Conservation (phyloP, 2,329 filamentous ascomycete genomes). For the Paramyrothecium sp. region DNA sequence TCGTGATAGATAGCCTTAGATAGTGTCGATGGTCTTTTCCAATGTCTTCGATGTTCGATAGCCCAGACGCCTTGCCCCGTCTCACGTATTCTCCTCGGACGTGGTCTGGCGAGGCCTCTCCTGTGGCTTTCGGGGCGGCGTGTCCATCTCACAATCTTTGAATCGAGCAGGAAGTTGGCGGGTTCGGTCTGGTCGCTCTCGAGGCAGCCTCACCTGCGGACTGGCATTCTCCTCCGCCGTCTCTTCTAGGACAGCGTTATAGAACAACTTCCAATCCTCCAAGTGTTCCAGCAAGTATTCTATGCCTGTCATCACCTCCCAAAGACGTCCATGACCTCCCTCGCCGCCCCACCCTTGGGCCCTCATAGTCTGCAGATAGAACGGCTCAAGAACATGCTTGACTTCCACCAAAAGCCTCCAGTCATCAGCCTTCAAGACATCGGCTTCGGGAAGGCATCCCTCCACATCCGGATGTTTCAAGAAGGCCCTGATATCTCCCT, state of each 20-base stretch:
- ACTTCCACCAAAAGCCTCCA: conserved; percentile 6
- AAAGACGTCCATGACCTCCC: conserved; percentile 4
- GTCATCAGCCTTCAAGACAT: conserved; percentile 4
- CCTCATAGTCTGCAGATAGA: conserved; percentile 6
- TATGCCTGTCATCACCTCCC: conserved; percentile 8
- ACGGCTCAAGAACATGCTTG: conserved; percentile 2
- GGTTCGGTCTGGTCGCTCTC: no score
- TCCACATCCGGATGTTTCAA: conserved; percentile 3
- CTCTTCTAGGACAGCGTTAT: neutral
- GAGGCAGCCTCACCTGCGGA: neutral
- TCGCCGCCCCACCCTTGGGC: conserved; percentile 6
- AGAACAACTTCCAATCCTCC: conserved; percentile 7
- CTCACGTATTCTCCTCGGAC: neutral
- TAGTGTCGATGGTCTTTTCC: neutral
- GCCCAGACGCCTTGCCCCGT: neutral
- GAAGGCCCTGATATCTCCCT: conserved; percentile 6
- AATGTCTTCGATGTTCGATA: neutral
- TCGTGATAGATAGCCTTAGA: neutral
- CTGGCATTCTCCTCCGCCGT: neutral
- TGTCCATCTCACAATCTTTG: neutral
- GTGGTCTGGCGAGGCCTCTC: neutral
- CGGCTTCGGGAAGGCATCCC: conserved; percentile 3
- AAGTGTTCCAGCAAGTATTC: conserved; percentile 7
- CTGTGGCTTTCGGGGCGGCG: neutral
- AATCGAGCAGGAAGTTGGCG: neutral